Evolutionary conservation across 2,329 filamentous ascomycete species (phyloP).

Genomic region (Colletotrichum sp.): DNA sequence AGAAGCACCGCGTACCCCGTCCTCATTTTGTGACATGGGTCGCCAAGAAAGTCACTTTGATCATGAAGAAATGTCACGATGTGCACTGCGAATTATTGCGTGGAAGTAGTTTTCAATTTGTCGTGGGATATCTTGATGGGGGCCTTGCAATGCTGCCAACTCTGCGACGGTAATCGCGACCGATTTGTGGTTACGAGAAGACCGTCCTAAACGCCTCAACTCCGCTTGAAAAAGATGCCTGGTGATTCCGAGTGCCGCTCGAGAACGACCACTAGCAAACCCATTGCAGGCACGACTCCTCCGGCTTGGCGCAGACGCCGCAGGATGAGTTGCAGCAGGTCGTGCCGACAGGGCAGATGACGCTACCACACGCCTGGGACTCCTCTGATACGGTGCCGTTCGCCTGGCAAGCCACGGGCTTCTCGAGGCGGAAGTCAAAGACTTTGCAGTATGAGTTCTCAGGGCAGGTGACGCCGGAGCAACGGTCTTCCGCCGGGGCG

Average conservation of each 20-base stretch:
- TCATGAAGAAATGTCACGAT: background rate
- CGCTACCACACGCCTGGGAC: background rate
- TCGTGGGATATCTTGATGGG: background rate
- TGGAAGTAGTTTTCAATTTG: background rate
- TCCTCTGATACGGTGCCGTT: slow-evolving; percentile 1
- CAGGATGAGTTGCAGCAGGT: slow-evolving; percentile 25
- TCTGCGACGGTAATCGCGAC: background rate
- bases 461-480: slow-evolving; percentile 7
- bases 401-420: slow-evolving; percentile 5
- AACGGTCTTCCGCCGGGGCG: background rate
- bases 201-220: background rate
- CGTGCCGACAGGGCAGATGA: slow-evolving; percentile 21
- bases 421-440: slow-evolving; percentile 1
- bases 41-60: background rate
- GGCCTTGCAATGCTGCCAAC: background rate
- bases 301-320: slow-evolving; percentile 20
- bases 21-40: background rate
- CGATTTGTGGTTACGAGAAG: background rate
- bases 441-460: slow-evolving; percentile 9
- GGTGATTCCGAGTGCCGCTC: background rate
- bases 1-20: background rate
- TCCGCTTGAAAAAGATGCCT: background rate
- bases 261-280: background rate
- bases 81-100: background rate
- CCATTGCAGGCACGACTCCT: slow-evolving; percentile 14